Percentiles rank a stretch among this genome's conserved stretches.
Evolutionary conservation across 192 early-diverging fungal genomes (phyloP).

Genomic region (Coemansia sp.): DNA sequence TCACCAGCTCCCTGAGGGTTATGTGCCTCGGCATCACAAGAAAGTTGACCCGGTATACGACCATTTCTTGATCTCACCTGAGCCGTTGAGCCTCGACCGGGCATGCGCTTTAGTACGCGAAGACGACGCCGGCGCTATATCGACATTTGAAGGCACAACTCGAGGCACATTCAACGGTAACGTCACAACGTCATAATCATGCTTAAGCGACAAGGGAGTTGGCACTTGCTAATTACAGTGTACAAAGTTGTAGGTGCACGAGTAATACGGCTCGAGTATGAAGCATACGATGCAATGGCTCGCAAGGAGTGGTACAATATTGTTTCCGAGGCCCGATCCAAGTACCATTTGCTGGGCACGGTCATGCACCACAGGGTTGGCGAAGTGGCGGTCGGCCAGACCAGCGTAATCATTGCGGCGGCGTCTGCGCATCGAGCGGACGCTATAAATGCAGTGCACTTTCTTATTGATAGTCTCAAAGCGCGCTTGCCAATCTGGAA

Average conservation of each 20-base stretch:
- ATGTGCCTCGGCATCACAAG: conserved; percentile 42
- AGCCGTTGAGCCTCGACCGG: conserved; percentile 60
- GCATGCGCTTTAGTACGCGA: conserved; percentile 66
- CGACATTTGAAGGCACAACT: conserved; percentile 88
- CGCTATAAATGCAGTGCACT: conserved; percentile 73
- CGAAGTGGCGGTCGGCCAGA: conserved; percentile 75
- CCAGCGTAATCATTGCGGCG: conserved; percentile 79
- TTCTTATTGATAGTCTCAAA: conserved; percentile 91
- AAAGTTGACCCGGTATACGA: conserved; percentile 29
- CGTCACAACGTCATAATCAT: background rate
- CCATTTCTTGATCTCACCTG: conserved; percentile 58
- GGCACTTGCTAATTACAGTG: conserved; percentile 6
- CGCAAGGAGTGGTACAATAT: conserved; percentile 65
- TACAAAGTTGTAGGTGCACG: conserved; percentile 53
- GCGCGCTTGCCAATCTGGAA: conserved; percentile 91
- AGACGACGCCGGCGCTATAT: conserved; percentile 81
- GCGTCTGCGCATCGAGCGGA: conserved; percentile 79
- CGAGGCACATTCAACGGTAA: conserved; percentile 80
- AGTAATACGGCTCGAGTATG: conserved; percentile 79
- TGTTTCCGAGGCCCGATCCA: conserved; percentile 63
- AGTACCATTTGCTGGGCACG: conserved; percentile 68
- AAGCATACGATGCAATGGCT: conserved; percentile 89
- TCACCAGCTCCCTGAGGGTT: conserved; percentile 35
- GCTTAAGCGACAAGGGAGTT: background rate
- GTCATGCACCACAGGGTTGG: conserved; percentile 83